A percentile compares a stretch with the other conserved stretches of the same genome.
Conservation (phyloP, 208 protist species). For the Naegleria lovaniensis region DNA sequence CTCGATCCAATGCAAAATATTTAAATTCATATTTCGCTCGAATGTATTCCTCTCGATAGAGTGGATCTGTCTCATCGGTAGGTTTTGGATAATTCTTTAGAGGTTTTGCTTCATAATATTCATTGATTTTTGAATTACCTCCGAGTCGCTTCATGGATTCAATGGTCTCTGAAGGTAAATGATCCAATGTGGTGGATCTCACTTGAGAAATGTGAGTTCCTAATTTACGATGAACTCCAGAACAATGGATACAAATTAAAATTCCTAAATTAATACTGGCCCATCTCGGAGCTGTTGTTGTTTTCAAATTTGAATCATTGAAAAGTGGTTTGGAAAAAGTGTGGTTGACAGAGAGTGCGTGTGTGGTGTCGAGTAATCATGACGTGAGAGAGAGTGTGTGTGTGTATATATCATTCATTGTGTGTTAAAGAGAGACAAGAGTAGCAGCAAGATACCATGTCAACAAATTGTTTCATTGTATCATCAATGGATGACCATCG, state of each 20-base stretch:
- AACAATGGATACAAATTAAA: slow-evolving; percentile 81
- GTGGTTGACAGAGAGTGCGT: no score
- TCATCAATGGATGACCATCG: no score
- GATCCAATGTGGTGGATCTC: slow-evolving; percentile 79
- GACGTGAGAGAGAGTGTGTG: no score
- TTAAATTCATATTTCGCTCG: not conserved
- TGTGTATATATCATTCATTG: no score
- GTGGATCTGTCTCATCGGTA: not conserved
- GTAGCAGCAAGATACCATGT: no score
- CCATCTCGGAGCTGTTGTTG: slow-evolving; percentile 59
- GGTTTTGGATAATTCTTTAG: not conserved
- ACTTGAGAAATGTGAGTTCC: slow-evolving; percentile 79
- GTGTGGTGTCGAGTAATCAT: no score
- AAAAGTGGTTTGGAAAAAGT: no score
- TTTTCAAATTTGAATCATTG: no score
- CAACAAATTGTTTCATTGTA: no score
- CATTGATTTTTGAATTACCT: not conserved
- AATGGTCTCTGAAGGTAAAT: slow-evolving; percentile 60
- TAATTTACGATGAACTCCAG: slow-evolving; percentile 79
- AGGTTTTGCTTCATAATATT: not conserved
- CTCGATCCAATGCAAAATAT: not conserved
- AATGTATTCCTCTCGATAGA: slow-evolving; percentile 3
- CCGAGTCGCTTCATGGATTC: not conserved
- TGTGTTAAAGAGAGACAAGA: no score
- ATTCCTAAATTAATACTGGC: slow-evolving; percentile 75